Evolutionary conservation across 1,139 yeast species (phyloP).

Genomic region (Kurtzmaniella natalensis): DNA sequence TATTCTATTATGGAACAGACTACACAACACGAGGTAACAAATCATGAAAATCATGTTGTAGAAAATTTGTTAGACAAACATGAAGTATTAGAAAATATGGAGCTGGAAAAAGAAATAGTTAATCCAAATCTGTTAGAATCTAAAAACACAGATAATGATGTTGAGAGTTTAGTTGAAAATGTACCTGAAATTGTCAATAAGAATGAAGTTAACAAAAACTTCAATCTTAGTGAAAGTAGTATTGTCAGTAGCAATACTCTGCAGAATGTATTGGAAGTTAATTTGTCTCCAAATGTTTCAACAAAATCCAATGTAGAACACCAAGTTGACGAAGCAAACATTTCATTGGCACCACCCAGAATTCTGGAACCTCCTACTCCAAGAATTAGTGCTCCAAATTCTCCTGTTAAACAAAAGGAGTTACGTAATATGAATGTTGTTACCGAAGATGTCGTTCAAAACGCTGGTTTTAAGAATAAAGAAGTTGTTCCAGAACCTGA

Average conservation of each 20-base stretch:
- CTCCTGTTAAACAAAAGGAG: neutral
- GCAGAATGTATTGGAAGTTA: conserved; percentile 4
- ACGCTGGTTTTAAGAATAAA: neutral
- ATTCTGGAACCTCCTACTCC: conserved; percentile 1
- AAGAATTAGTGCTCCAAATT: neutral
- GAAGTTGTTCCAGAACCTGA: conserved; percentile 17
- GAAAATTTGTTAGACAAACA: too few species aligned
- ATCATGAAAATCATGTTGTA: too few species aligned
- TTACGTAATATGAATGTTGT: neutral
- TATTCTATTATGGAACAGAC: conserved; percentile 13
- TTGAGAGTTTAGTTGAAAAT: neutral
- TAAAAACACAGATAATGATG: neutral
- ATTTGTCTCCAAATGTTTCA: conserved; percentile 7
- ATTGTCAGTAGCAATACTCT: neutral
- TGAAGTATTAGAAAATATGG: too few species aligned
- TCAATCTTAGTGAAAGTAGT: neutral
- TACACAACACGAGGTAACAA: too few species aligned
- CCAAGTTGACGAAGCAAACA: conserved; percentile 1
- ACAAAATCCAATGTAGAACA: too few species aligned
- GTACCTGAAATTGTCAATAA: too few species aligned
- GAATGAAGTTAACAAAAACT: too few species aligned
- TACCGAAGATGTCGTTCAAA: neutral
- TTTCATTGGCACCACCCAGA: conserved; percentile 7
- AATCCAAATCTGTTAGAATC: too few species aligned
- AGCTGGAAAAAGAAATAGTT: too few species aligned